phyloP scores from a whole-genome alignment of 2,329 filamentous ascomycete genomes.

The Xylariales sp. region DNA sequence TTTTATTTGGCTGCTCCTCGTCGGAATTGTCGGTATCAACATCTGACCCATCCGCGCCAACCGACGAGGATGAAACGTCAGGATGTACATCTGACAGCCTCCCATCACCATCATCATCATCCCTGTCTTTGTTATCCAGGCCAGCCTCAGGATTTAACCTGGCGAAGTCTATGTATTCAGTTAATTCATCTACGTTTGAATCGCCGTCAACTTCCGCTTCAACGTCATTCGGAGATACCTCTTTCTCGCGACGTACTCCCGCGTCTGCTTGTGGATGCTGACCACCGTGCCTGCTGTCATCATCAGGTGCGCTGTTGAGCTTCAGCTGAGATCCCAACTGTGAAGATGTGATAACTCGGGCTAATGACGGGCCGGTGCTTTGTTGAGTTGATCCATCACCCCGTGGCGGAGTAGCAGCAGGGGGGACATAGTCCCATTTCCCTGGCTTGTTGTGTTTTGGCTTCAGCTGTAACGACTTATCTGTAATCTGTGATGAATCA shows the following conservation, averaged over 20 bases:
- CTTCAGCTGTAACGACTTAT: constrained; percentile 46
- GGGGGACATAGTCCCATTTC: constrained; percentile 34
- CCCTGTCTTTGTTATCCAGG: not conserved
- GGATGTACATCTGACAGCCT: not conserved
- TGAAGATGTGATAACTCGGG: not conserved
- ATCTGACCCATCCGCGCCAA: constrained; percentile 16
- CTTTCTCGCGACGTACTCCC: not conserved
- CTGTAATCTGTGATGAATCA: constrained; percentile 15
- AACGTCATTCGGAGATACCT: not conserved
- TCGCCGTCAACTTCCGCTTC: not conserved
- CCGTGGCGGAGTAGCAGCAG: constrained; percentile 32
- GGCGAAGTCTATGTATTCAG: not conserved
- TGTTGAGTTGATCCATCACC: constrained; percentile 28
- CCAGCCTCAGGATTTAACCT: not conserved
- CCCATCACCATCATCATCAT: constrained; percentile 23
- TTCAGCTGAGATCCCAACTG: not conserved
- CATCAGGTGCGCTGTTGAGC: not conserved
- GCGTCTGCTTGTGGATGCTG: too few species aligned
- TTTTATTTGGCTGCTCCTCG: constrained; percentile 16
- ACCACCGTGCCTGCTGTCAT: not conserved
- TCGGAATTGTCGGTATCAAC: constrained; percentile 7
- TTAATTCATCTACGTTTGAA: not conserved
- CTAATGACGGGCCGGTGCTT: constrained; percentile 7
- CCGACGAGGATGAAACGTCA: not conserved
- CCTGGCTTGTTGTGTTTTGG: constrained; percentile 31